Conservation (phyloP, 2,329 filamentous ascomycete genomes). For the Fusarium pininemorale region DNA sequence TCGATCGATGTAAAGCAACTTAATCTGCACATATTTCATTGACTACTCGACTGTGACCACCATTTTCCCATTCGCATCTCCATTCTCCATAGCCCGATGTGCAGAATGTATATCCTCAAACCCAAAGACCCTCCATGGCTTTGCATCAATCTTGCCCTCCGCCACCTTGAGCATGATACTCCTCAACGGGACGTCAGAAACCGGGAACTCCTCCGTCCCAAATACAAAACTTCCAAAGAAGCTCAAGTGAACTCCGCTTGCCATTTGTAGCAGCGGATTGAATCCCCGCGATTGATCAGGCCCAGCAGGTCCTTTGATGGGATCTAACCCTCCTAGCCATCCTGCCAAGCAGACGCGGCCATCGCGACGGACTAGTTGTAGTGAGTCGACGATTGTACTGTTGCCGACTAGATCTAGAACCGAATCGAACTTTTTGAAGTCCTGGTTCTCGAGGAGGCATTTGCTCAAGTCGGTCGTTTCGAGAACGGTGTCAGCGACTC, state of each 20-base stretch:
- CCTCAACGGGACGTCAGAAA: background rate
- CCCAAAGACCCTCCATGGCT: background rate
- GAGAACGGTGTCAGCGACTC: background rate
- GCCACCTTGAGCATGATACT: background rate
- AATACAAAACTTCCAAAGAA: background rate
- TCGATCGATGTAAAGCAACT: background rate
- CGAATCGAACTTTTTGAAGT: background rate
- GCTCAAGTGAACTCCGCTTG: background rate
- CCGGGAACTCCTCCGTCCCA: background rate
- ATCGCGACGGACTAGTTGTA: background rate
- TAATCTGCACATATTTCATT: no score
- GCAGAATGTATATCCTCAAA: background rate
- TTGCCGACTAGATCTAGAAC: background rate
- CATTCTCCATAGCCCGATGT: background rate
- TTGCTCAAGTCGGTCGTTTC: background rate
- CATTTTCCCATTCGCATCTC: background rate
- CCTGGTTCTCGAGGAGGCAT: rapidly evolving
- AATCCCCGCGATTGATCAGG: background rate
- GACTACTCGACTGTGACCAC: background rate
- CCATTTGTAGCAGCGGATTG: background rate
- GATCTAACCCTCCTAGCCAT: background rate
- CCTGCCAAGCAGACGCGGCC: background rate
- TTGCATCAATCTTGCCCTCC: background rate
- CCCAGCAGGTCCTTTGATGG: background rate
- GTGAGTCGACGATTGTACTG: background rate